Base-by-base conservation (phyloP, 805 yeast species). In the Candida ulmi region DNA sequence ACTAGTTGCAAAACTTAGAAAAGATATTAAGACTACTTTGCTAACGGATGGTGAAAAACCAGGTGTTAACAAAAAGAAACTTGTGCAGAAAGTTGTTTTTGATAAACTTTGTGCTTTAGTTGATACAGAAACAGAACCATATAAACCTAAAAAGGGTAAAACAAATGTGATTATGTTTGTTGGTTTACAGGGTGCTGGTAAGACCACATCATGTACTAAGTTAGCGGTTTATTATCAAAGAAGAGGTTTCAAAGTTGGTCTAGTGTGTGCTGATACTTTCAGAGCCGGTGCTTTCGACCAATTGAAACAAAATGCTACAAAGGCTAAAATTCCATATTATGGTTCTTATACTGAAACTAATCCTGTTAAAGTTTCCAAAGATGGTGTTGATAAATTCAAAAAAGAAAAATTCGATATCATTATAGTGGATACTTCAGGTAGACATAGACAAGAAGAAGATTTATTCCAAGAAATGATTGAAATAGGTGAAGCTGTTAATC, bases 251-350 rank as follows among this genome's bases (percentile, higher is more conserved):
- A 90, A 88, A 60, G 95, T 88, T 35, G 98, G 98, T 38, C 70
- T 93, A 58, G 98, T 93, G 19, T 93, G 99, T 76, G 99, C 99
- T 2, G 99, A 93, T 69, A 93, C 99, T 24, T 93, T 91, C 72
- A 81, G 99, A 73, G 99, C 99, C 28, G 99, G 99, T 73, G 99
- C 99, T 2, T 91, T 91, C 69, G 99, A 91, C 65, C 99, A 91
- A 71, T 75, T 91, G 64, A 91, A 93, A 61, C 99, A 91, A 65
- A 91, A 91, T 63, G 98, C 99, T 18, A 88, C 91, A 39, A 87
- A 88, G 67, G 95, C 99, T 2, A 79, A 83, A 51, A 87, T 91
- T 40, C 98, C 99, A 33, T 91, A 78, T 63, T 91, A 80, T 61
- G 99, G 99, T 53, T 84, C 95, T 7, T 93, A 93, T 62, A 80